Base-by-base conservation (phyloP, 345 rosid genomes). In the Populus pruinosa region DNA sequence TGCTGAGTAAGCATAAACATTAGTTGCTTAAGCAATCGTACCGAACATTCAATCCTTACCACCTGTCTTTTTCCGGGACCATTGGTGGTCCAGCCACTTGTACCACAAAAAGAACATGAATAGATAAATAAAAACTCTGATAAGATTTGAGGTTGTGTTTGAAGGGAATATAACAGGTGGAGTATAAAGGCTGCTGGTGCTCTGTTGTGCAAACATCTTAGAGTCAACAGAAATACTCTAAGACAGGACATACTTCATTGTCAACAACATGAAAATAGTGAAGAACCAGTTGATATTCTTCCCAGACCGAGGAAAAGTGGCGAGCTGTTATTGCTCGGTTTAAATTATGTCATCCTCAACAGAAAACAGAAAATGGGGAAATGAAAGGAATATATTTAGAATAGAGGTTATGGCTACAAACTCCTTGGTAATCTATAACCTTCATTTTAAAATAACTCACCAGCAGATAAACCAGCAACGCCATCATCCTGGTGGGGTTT, bases 381-480 rank as follows among this genome's bases (percentile, higher is more conserved):
- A 72, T 17, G 63, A 43, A 27, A 21, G 66, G 29, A 38, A 18
- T 18, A 23, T 43, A 47, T 71, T 80, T 41, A 71, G 83, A 27
- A n/a, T 65, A 70, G 38, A 64, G 49, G 21, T 53, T 44, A 39
- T 47, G 23, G 49, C 74, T 63, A 50, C 72, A 21, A 70, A 63
- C 64, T 70, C 33, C 70, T 29, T 27, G 4, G 61, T 27, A 64
- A 80, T 71, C 41, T 70, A 25, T 6, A 76, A 71, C 77, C 64
- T 35, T 67, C 65, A 70, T 49, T 70, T 73, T 50, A 47, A 68
- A 74, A 65, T 62, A 77, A 73, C 85, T 76, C 87, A 94, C 96
- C 90, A 56, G 88, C 85, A 72, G 97, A 90, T 68, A 87, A 75
- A 77, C 86, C 82, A 65, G 89, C 81, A 62, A 80, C 68, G 77